phyloP scores from a whole-genome alignment of 257 asterid genomes.

The Gentiana macrophylla region DNA sequence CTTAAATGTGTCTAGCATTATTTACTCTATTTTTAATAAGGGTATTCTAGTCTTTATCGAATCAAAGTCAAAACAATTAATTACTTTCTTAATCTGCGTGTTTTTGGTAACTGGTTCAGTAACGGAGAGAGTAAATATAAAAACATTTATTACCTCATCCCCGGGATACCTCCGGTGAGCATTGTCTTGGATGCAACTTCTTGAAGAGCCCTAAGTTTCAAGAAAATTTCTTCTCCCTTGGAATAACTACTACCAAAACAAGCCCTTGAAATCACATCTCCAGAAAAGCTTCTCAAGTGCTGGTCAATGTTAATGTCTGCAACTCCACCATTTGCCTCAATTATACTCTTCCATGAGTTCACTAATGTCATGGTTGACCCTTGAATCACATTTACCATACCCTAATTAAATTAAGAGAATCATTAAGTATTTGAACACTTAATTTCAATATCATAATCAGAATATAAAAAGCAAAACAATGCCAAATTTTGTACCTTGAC shows the following conservation, averaged over 20 bases:
- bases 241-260: slow-evolving; percentile 43
- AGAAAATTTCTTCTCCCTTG: slow-evolving; percentile 33
- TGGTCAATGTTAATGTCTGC: slow-evolving; percentile 31
- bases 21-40: no score
- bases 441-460: neutral
- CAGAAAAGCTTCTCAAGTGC: slow-evolving; percentile 34
- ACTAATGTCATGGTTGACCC: slow-evolving; percentile 17
- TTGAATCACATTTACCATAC: slow-evolving; percentile 24
- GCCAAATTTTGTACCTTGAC: slow-evolving; percentile 22
- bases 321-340: slow-evolving; percentile 17
- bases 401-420: slow-evolving; percentile 11
- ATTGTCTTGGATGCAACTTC: slow-evolving; percentile 16
- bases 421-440: no score
- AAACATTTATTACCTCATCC: slow-evolving; percentile 21
- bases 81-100: no score
- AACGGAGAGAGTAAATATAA: no score
- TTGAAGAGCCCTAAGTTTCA: slow-evolving; percentile 28
- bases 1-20: no score
- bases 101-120: no score
- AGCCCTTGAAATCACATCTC: slow-evolving; percentile 40
- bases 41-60: no score
- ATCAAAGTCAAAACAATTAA: no score
- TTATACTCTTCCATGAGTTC: slow-evolving; percentile 20
- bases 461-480: no score
- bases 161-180: slow-evolving; percentile 24